Evolutionary conservation across 306 rosid species (phyloP).

Genomic region (Castanospermum australe): DNA sequence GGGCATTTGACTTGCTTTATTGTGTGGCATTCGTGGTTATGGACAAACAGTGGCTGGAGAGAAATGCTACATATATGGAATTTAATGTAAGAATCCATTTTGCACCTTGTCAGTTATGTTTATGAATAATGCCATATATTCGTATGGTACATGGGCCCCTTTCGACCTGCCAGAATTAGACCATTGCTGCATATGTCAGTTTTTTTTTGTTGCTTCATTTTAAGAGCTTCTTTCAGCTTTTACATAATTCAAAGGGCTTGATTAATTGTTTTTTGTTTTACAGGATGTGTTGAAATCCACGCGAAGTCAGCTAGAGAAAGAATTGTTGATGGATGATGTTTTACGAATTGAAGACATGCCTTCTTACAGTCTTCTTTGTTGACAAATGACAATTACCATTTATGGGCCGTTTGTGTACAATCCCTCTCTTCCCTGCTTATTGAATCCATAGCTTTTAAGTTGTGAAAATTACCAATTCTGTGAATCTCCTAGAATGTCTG

Average conservation of each 20-base stretch:
- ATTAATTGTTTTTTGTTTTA: not conserved
- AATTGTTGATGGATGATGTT: slow-evolving; percentile 76
- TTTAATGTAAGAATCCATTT: slow-evolving; percentile 67
- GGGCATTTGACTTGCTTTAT: slow-evolving; percentile 91
- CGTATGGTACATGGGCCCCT: not conserved
- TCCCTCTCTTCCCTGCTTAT: not conserved
- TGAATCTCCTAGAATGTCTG: not conserved
- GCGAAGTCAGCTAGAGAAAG: slow-evolving; percentile 76
- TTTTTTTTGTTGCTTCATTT: not conserved
- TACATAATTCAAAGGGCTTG: not conserved
- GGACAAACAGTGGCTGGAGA: slow-evolving; percentile 88
- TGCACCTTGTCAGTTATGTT: not conserved
- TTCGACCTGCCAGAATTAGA: not conserved
- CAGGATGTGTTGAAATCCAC: slow-evolving; percentile 80
- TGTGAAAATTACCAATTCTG: not conserved
- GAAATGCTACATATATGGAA: slow-evolving; percentile 89
- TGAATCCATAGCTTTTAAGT: not conserved
- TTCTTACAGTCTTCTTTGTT: slow-evolving; percentile 71
- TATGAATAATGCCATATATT: not conserved
- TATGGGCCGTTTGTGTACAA: not conserved
- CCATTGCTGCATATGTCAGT: not conserved
- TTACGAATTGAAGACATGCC: slow-evolving; percentile 91
- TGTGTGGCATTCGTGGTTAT: slow-evolving; percentile 82
- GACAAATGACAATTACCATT: too few species aligned
- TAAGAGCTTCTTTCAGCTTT: not conserved